phyloP scores from a whole-genome alignment of 2,329 filamentous ascomycete genomes.

The Coniochaeta sp. region DNA sequence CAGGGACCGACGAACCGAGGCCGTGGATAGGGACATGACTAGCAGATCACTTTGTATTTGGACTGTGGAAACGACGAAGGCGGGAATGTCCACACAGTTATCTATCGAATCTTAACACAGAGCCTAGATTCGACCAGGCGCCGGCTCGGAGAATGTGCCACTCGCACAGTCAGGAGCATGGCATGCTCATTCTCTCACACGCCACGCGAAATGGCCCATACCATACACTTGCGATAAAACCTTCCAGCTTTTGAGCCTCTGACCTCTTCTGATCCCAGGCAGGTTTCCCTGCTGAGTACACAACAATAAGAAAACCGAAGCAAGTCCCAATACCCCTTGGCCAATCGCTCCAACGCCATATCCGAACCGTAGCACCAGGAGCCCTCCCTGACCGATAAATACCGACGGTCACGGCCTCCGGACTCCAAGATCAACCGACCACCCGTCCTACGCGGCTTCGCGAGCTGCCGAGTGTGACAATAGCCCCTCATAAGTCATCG shows the following conservation, averaged over 20 bases:
- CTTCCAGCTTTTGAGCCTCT: too few species aligned
- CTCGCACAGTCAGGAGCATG: too few species aligned
- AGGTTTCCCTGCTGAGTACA: not conserved
- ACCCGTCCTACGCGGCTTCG: not conserved
- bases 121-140: too few species aligned
- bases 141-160: too few species aligned
- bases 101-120: too few species aligned
- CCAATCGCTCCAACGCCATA: not conserved
- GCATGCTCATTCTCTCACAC: too few species aligned
- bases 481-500: not conserved
- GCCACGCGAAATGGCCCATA: too few species aligned
- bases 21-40: not conserved
- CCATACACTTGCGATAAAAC: too few species aligned
- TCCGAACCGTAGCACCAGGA: not conserved
- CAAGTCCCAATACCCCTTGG: not conserved
- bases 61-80: too few species aligned
- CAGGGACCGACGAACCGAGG: not conserved
- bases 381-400: not conserved
- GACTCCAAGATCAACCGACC: not conserved
- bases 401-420: not conserved
- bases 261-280: not conserved
- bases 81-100: too few species aligned
- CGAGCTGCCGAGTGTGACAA: not conserved
- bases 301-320: not conserved
- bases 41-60: too few species aligned